Base-by-base conservation (phyloP, 2,329 filamentous ascomycete species). In the Rhinocladiella mackenziei region DNA sequence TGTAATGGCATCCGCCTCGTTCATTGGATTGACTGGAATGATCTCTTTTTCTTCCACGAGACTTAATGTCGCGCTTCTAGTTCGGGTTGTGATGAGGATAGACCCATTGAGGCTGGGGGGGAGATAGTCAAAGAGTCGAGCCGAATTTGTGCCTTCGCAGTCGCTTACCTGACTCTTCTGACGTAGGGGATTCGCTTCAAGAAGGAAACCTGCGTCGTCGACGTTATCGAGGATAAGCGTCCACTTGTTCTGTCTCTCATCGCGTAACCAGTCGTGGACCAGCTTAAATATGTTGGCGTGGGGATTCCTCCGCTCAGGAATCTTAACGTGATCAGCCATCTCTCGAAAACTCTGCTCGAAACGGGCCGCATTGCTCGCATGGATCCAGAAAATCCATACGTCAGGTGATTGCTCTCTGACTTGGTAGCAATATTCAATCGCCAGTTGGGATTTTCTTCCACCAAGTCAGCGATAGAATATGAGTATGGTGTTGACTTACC, bases 241-340 rank as follows among this genome's bases (percentile, higher is more conserved):
- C 58, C 56, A 62, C n/a, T n/a, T n/a, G n/a, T n/a, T n/a, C n/a
- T n/a, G n/a, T 15, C 42, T 46, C 3, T 47, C 28, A 43, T 58
- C 45, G 5, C 18, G 34, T 3, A 61, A 47, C 56, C 54, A 61
- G 20, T 48, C 44, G 17, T 51, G 19, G 8, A 62, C 45, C 2
- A 61, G 57, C 36, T 57, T 13, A 33, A 65, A 60, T 20, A 66
- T 58, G 44, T 69, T 55, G 8, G 51, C 55, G 2, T 53, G 53
- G 4, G 60, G 59, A 45, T 67, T 18, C 10, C 15, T 26, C 28
- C 38, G 20, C 5, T 45, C 44, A 22, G 48, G 32, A 18, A 56
- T 23, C 11, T 49, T 29, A 10, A 59, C 28, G 1, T 34, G 13
- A 0, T 53, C 13, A 1, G 56, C 58, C 29, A 63, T 58, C 0